phyloP scores from a whole-genome alignment of 2,329 filamentous ascomycete genomes.

The Exserohilum turcica region DNA sequence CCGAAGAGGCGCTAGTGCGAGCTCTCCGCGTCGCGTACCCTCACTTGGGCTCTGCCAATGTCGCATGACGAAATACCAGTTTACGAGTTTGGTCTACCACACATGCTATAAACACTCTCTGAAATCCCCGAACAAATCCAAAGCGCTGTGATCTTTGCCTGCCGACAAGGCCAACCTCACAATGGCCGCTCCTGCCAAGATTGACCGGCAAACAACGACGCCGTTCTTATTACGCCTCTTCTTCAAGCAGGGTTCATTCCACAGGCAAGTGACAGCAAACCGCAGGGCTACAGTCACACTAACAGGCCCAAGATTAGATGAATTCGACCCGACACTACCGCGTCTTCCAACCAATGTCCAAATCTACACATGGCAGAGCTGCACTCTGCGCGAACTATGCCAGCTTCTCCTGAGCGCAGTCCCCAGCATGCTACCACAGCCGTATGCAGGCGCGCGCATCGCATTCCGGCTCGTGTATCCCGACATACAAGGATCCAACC shows the following conservation, averaged over 20 bases:
- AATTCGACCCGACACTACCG: constrained; percentile 63
- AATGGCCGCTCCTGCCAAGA: constrained; percentile 48
- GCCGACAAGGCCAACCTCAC: constrained; percentile 9
- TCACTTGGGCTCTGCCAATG: not conserved
- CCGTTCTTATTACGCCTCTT: constrained; percentile 88
- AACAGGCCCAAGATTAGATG: constrained; percentile 62
- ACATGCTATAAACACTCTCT: not conserved
- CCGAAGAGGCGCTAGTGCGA: constrained; percentile 26
- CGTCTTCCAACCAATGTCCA: constrained; percentile 70
- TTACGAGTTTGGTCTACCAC: not conserved
- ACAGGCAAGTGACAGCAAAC: constrained; percentile 57
- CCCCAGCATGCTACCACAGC: constrained; percentile 71
- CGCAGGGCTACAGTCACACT: not conserved
- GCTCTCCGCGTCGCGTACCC: constrained; percentile 27
- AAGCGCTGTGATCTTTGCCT: not conserved
- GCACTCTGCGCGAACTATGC: constrained; percentile 79
- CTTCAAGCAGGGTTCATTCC: constrained; percentile 75
- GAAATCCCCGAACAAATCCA: not conserved
- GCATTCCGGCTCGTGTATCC: constrained; percentile 86
- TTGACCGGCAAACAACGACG: constrained; percentile 72
- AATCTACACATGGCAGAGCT: constrained; percentile 85
- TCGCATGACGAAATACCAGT: not conserved
- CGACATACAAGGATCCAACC: constrained; percentile 63
- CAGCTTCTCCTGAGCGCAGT: constrained; percentile 74
- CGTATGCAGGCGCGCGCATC: constrained; percentile 80